phyloP scores from a whole-genome alignment of 768 basidiomycete species.

The Daedaleopsis sinensis region DNA sequence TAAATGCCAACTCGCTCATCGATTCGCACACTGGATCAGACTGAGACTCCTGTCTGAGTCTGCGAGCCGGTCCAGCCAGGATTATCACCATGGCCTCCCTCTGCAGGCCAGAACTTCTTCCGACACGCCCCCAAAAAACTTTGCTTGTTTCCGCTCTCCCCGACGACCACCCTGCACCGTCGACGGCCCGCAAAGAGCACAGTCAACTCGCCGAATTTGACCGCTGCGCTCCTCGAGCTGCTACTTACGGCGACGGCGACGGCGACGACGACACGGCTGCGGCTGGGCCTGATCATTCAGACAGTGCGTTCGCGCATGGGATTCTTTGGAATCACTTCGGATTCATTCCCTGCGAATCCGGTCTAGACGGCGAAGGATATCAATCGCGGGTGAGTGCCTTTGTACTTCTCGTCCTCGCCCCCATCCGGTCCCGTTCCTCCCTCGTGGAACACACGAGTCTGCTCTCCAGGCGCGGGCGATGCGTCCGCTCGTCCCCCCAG shows the following conservation, averaged over 20 bases:
- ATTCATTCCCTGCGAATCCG: constrained; percentile 18
- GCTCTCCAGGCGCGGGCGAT: constrained; percentile 8
- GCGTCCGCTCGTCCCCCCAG: constrained; percentile 3
- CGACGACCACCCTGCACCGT: background rate
- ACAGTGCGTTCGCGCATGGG: constrained; percentile 1
- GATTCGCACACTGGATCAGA: background rate
- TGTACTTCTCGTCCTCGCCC: background rate
- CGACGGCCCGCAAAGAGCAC: background rate
- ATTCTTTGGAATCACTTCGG: constrained; percentile 22
- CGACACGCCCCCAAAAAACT: background rate
- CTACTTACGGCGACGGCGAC: background rate
- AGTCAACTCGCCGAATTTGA: background rate
- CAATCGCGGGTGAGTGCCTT: constrained; percentile 10
- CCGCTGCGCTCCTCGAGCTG: background rate
- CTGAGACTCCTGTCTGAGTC: background rate
- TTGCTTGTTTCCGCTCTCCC: background rate
- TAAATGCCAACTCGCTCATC: background rate
- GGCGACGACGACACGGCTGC: no score
- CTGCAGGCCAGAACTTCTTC: background rate
- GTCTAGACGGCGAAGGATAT: constrained; percentile 15
- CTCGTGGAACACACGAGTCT: constrained; percentile 22
- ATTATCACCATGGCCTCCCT: background rate
- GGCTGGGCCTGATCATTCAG: background rate
- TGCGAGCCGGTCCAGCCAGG: background rate
- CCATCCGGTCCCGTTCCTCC: constrained; percentile 15